Conservation (phyloP, 495 filamentous ascomycete genomes). For the Coniosporium apollinis region DNA sequence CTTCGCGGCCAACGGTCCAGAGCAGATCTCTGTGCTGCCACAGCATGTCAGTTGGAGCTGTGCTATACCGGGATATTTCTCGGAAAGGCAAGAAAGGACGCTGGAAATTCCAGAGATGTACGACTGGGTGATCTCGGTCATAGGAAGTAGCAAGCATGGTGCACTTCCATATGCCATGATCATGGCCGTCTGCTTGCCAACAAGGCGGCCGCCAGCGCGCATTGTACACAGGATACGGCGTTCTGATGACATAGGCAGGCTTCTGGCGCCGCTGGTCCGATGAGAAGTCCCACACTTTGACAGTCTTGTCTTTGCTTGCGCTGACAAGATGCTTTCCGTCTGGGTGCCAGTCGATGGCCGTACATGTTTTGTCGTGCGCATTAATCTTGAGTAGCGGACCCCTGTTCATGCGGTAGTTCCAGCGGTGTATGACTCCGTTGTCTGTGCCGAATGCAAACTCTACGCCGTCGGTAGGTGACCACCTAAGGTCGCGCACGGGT, state of each 20-base stretch:
- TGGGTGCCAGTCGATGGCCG: slow-evolving; percentile 85
- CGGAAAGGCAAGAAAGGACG: slow-evolving; percentile 73
- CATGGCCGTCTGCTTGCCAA: slow-evolving; percentile 49
- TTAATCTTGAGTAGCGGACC: slow-evolving; percentile 54
- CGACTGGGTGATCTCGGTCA: slow-evolving; percentile 44
- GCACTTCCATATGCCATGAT: slow-evolving; percentile 46
- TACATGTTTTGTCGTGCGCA: slow-evolving; percentile 68
- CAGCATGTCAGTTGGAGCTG: slow-evolving; percentile 55
- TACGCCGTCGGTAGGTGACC: slow-evolving; percentile 71
- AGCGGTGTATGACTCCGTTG: slow-evolving; percentile 56
- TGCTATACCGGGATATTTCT: slow-evolving; percentile 62
- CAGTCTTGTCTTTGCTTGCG: slow-evolving; percentile 63
- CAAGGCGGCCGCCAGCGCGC: slow-evolving; percentile 76
- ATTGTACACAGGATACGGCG: slow-evolving; percentile 51
- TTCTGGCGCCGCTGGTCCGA: slow-evolving; percentile 66
- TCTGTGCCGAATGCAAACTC: slow-evolving; percentile 86
- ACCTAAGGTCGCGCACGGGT: slow-evolving; percentile 70
- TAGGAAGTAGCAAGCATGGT: slow-evolving; percentile 54
- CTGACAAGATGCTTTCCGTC: slow-evolving; percentile 83
- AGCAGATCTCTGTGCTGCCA: slow-evolving; percentile 85
- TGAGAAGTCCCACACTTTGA: slow-evolving; percentile 90
- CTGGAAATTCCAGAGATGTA: slow-evolving; percentile 88
- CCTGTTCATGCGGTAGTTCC: slow-evolving; percentile 46
- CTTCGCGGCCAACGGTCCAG: slow-evolving; percentile 78
- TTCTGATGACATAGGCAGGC: slow-evolving; percentile 40